A percentile compares a stretch with the other conserved stretches of the same genome.
Evolutionary conservation across 441 rosid genomes (phyloP).

Genomic region (Euphorbia celastroides): DNA sequence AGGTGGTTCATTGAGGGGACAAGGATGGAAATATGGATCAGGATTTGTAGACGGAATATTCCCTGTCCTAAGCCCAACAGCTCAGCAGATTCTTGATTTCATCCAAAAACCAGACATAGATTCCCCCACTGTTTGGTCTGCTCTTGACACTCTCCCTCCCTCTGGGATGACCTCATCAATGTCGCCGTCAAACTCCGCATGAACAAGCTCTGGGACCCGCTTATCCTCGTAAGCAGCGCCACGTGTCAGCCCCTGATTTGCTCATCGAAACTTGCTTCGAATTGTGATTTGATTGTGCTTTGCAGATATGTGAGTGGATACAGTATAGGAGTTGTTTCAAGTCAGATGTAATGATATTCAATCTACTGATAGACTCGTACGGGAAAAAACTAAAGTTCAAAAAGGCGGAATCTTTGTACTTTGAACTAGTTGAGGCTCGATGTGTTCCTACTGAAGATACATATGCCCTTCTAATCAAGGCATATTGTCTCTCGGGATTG

Average conservation of each 20-base stretch:
- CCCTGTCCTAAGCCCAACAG: slow-evolving; percentile 73
- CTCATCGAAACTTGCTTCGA: too few species aligned
- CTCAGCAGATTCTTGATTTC: slow-evolving; percentile 60
- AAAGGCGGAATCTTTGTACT: slow-evolving; percentile 63
- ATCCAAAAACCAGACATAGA: slow-evolving; percentile 51
- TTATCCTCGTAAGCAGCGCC: slow-evolving; percentile 47
- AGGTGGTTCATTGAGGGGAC: slow-evolving; percentile 86
- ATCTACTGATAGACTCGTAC: slow-evolving; percentile 80
- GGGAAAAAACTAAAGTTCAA: slow-evolving; percentile 52
- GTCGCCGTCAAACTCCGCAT: slow-evolving; percentile 78
- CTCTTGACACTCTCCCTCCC: slow-evolving; percentile 58
- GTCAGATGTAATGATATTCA: slow-evolving; percentile 78
- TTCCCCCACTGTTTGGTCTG: slow-evolving; percentile 37
- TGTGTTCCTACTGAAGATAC: slow-evolving; percentile 89
- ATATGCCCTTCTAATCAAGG: slow-evolving; percentile 78
- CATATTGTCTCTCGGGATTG: slow-evolving; percentile 57
- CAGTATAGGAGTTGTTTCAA: slow-evolving; percentile 70
- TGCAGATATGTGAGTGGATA: slow-evolving; percentile 86
- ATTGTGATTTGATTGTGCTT: too few species aligned
- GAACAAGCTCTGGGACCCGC: slow-evolving; percentile 69
- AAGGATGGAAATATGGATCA: slow-evolving; percentile 94
- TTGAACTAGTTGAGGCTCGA: slow-evolving; percentile 65
- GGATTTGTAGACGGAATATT: slow-evolving; percentile 91
- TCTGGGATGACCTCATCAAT: slow-evolving; percentile 85
- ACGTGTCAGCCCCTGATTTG: too few species aligned